Conservation (phyloP, 345 rosid genomes). For the Eucalyptus melliodora region DNA sequence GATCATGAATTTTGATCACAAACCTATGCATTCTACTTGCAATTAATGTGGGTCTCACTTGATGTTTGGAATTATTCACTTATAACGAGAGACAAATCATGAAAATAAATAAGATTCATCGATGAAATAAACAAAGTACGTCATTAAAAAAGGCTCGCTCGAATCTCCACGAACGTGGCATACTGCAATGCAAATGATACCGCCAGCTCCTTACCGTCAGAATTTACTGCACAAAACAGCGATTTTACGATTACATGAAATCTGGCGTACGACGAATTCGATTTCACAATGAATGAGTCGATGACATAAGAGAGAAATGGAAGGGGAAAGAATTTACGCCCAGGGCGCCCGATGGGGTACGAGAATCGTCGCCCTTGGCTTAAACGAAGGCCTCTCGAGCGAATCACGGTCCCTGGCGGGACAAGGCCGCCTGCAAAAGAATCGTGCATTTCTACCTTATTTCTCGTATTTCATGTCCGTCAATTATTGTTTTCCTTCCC, state of each 20-base stretch:
- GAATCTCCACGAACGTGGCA: background rate
- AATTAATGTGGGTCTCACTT: background rate
- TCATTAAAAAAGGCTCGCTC: background rate
- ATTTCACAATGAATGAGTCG: background rate
- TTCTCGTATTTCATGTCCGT: background rate
- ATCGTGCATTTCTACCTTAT: background rate
- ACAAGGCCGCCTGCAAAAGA: background rate
- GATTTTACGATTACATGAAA: background rate
- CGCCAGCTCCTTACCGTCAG: background rate
- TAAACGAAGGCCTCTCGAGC: background rate
- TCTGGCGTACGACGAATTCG: background rate
- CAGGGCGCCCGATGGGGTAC: background rate
- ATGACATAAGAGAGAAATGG: background rate
- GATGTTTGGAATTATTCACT: background rate
- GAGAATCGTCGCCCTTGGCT: background rate
- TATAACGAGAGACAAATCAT: background rate
- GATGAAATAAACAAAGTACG: background rate
- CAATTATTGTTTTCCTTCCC: background rate
- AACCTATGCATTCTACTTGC: background rate
- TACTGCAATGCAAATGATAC: background rate
- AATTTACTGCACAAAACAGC: background rate
- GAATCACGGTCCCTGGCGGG: background rate
- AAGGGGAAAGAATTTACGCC: background rate
- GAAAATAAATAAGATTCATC: background rate
- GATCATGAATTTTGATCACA: background rate